A percentile compares a stretch with the other conserved stretches of the same genome.
Evolutionary conservation across 495 filamentous ascomycete genomes (phyloP).

Genomic region (Aspergillus sclerotiicarbonarius): DNA sequence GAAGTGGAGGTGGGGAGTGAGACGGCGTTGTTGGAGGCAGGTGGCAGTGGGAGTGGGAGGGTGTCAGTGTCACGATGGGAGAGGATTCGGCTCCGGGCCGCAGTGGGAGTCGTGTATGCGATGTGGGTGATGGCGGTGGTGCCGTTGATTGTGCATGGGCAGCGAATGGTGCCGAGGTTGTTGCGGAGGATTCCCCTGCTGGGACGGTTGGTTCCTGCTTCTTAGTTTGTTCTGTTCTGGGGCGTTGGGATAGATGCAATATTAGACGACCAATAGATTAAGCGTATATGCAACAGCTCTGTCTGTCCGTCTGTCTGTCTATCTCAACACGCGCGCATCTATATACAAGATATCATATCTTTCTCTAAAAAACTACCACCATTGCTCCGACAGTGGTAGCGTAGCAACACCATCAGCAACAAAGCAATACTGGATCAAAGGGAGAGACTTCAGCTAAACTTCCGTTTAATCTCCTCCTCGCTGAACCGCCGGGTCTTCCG

Average conservation of each 20-base stretch:
- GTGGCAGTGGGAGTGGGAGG: background rate
- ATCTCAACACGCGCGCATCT: background rate
- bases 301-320: background rate
- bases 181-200: slow-evolving; percentile 17
- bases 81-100: slow-evolving; percentile 23
- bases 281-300: background rate
- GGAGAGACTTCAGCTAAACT: background rate
- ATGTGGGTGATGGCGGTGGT: slow-evolving; percentile 40
- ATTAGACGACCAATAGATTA: background rate
- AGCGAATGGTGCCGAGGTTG: slow-evolving; percentile 26
- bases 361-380: too few relatives aligned
- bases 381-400: too few relatives aligned
- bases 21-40: background rate
- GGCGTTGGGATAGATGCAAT: background rate
- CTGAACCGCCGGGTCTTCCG: slow-evolving; percentile 58
- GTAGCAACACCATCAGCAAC: too few relatives aligned
- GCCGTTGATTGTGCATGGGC: slow-evolving; percentile 35
- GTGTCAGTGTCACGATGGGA: too few relatives aligned
- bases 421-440: too few relatives aligned
- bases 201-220: background rate
- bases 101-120: slow-evolving; percentile 29
- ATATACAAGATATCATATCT: background rate
- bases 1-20: background rate
- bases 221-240: background rate
- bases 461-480: slow-evolving; percentile 1